Evolutionary conservation across 1,284 basidiomycete species (phyloP).

Genomic region (Apiotrichum montevideense): DNA sequence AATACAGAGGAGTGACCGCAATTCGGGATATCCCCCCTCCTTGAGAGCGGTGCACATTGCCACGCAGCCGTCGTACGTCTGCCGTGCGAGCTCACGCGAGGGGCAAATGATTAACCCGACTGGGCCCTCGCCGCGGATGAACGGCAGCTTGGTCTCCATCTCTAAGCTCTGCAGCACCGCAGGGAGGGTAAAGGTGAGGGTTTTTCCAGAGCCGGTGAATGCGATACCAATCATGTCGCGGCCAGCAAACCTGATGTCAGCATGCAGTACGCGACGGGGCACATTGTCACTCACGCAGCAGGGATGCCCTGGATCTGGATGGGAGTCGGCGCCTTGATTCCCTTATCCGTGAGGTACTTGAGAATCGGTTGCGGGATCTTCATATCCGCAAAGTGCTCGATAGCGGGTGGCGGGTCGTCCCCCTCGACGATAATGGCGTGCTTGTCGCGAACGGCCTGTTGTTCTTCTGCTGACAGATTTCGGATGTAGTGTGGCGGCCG

Average conservation of each 20-base stretch:
- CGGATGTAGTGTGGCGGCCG: slow-evolving; percentile 76
- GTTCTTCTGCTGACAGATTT: slow-evolving; percentile 61
- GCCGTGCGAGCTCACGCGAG: slow-evolving; percentile 85
- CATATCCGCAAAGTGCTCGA: slow-evolving; percentile 93
- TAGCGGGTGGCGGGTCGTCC: slow-evolving; percentile 82
- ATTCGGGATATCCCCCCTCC: slow-evolving; percentile 75
- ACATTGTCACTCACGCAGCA: slow-evolving; percentile 63
- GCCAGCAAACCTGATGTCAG: slow-evolving; percentile 62
- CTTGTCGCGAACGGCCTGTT: slow-evolving; percentile 73
- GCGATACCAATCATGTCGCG: slow-evolving; percentile 94
- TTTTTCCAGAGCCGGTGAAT: slow-evolving; percentile 90
- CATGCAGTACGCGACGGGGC: neutral
- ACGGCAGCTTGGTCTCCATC: slow-evolving; percentile 84
- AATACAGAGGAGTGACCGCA: slow-evolving; percentile 87
- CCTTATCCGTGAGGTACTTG: slow-evolving; percentile 72
- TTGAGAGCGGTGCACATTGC: slow-evolving; percentile 76
- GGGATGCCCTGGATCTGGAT: slow-evolving; percentile 98
- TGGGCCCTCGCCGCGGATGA: slow-evolving; percentile 88
- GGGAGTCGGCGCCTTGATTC: slow-evolving; percentile 82
- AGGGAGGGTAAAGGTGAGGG: slow-evolving; percentile 83
- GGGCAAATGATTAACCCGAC: slow-evolving; percentile 93
- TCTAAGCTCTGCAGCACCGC: slow-evolving; percentile 93
- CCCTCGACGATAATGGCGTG: slow-evolving; percentile 90
- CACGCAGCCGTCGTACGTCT: slow-evolving; percentile 91
- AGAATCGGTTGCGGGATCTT: slow-evolving; percentile 84